phyloP scores from a whole-genome alignment of 225 moss, liverwort and hornwort species.

The Straminergon stramineum region DNA sequence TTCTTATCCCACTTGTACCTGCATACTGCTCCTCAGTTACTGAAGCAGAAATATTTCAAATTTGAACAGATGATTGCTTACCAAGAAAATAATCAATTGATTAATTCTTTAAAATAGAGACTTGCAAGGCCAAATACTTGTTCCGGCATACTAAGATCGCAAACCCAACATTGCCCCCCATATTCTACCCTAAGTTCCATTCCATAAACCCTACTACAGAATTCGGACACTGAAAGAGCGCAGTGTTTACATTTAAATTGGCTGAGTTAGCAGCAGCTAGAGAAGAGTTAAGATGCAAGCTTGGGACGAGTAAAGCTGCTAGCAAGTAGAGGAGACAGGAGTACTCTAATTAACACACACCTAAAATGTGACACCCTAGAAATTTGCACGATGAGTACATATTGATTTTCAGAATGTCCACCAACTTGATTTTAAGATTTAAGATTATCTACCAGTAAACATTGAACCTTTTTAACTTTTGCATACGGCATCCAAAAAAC shows the following conservation, averaged over 20 bases:
- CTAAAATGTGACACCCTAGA: background rate
- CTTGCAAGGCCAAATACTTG: background rate
- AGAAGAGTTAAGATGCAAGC: background rate
- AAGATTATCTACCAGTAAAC: background rate
- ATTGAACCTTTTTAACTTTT: background rate
- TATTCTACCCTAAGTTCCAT: background rate
- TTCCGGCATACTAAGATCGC: background rate
- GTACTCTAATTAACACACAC: background rate
- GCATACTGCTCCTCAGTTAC: constrained; percentile 19
- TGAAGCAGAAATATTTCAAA: background rate
- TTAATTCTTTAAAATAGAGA: background rate
- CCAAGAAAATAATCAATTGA: background rate
- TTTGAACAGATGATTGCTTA: background rate
- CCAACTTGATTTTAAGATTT: background rate
- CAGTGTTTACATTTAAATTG: background rate
- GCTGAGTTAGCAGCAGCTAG: background rate
- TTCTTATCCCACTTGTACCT: constrained; percentile 98
- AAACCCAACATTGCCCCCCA: background rate
- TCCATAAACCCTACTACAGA: background rate
- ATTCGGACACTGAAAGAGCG: background rate
- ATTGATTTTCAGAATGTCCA: background rate
- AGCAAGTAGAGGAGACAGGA: background rate
- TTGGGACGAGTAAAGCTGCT: background rate
- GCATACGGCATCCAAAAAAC: background rate
- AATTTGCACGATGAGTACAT: background rate